Evolutionary conservation across 305 asterid genomes (phyloP).

Genomic region (Vinca major): DNA sequence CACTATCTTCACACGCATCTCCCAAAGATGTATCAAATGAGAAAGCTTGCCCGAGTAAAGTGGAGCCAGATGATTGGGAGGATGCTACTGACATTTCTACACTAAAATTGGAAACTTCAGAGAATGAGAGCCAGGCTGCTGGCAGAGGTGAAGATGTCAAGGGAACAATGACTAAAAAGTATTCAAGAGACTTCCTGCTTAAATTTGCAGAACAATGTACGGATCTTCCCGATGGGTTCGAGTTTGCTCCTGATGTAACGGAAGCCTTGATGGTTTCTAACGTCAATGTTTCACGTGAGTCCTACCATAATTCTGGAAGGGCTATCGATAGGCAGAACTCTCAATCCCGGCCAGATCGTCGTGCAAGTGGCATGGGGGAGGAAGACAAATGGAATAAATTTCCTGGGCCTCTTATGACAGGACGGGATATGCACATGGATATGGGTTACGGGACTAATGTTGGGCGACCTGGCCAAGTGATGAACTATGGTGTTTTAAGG

Average conservation of each 20-base stretch:
- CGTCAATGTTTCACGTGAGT: slow-evolving; percentile 27
- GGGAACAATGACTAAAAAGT: slow-evolving; percentile 41
- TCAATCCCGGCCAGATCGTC: slow-evolving; percentile 54
- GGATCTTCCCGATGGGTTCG: slow-evolving; percentile 55
- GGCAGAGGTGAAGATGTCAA: slow-evolving; percentile 28
- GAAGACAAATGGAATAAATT: slow-evolving; percentile 39
- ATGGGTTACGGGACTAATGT: slow-evolving; percentile 19
- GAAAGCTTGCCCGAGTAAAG: slow-evolving; percentile 38
- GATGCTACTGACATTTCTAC: slow-evolving; percentile 67
- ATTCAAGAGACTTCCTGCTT: slow-evolving; percentile 71
- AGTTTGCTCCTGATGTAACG: slow-evolving; percentile 33
- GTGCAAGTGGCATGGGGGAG: slow-evolving; percentile 46
- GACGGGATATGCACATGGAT: slow-evolving; percentile 27
- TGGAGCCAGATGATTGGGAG: slow-evolving; percentile 94
- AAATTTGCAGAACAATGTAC: slow-evolving; percentile 51
- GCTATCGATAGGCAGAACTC: slow-evolving; percentile 47
- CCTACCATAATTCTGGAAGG: slow-evolving; percentile 52
- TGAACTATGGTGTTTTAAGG: slow-evolving; percentile 31
- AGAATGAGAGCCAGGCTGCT: slow-evolving; percentile 25
- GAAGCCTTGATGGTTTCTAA: slow-evolving; percentile 36
- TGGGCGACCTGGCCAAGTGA: slow-evolving; percentile 30
- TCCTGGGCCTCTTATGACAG: slow-evolving; percentile 26
- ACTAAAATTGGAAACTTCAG: slow-evolving; percentile 43
- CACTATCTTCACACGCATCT: slow-evolving; percentile 26
- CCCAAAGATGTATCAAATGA: slow-evolving; percentile 31